Conservation (phyloP, 257 asterid species). For the Verbena officinalis region DNA sequence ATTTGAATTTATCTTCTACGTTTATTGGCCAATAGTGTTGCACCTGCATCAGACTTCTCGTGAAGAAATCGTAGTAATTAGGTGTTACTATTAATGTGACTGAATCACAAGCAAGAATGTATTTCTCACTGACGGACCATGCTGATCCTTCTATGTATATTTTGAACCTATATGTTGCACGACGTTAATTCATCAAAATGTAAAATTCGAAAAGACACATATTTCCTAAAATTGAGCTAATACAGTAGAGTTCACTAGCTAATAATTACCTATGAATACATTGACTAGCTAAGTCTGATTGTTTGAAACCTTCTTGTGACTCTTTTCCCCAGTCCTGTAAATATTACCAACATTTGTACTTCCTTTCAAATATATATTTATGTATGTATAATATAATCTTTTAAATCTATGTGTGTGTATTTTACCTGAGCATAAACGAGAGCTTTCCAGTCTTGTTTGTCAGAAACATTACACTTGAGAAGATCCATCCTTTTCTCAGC, state of each 20-base stretch:
- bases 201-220: not conserved
- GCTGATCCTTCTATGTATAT: conserved; percentile 70
- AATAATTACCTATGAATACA: conserved; percentile 55
- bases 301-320: conserved; percentile 47
- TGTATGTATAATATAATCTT: too few species aligned
- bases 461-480: conserved; percentile 60
- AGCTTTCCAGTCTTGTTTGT: conserved; percentile 63
- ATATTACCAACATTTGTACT: not conserved
- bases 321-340: conserved; percentile 61
- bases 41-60: conserved; percentile 60
- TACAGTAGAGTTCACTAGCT: not conserved
- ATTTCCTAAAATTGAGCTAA: not conserved
- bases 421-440: conserved; percentile 59
- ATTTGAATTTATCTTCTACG: conserved; percentile 50
- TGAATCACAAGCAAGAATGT: conserved; percentile 72
- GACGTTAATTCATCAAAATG: not conserved
- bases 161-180: conserved; percentile 46
- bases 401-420: too few species aligned
- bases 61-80: conserved; percentile 61
- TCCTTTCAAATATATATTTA: too few species aligned
- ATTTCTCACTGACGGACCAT: conserved; percentile 82
- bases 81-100: conserved; percentile 49
- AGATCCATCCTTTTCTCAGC: conserved; percentile 56
- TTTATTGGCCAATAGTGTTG: conserved; percentile 65
- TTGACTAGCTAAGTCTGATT: conserved; percentile 67